Evolutionary conservation across 371 early-diverging fungal genomes (phyloP).

Genomic region (Mucor velutinosus): DNA sequence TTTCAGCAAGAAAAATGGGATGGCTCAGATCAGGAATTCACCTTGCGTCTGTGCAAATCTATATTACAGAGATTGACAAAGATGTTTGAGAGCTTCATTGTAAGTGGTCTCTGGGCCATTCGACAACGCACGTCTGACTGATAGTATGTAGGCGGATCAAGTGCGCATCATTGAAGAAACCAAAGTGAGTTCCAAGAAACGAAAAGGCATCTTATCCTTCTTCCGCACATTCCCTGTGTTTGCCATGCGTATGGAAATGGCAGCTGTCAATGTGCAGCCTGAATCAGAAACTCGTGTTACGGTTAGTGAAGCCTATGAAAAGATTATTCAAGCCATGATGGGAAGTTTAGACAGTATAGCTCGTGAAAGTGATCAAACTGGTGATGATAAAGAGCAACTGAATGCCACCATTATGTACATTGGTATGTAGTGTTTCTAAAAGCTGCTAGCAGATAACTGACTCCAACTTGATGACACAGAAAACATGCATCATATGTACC

Average conservation of each 20-base stretch:
- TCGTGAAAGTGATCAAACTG: conserved; percentile 69
- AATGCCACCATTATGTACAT: conserved; percentile 86
- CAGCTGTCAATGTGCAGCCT: conserved; percentile 53
- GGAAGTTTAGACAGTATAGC: conserved; percentile 88
- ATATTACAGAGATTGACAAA: conserved; percentile 64
- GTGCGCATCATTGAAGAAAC: conserved; percentile 89
- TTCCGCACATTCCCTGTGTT: conserved; percentile 90
- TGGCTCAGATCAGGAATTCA: conserved; percentile 65
- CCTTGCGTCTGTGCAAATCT: conserved; percentile 67
- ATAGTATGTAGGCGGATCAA: conserved; percentile 71
- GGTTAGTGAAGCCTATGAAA: conserved; percentile 82
- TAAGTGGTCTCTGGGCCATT: conserved; percentile 31
- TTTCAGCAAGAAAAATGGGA: conserved; percentile 67
- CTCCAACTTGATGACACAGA: conserved; percentile 46
- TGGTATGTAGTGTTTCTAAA: conserved; percentile 53
- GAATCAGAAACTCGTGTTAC: conserved; percentile 70
- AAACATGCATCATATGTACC: conserved; percentile 91
- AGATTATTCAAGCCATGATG: conserved; percentile 83
- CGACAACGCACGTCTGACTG: neutral
- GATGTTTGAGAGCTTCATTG: conserved; percentile 82
- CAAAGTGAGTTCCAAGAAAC: conserved; percentile 84
- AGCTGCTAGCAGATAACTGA: too few species aligned
- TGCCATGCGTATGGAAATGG: conserved; percentile 73
- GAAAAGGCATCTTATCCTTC: conserved; percentile 86
- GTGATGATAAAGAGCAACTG: conserved; percentile 92